Base-by-base conservation (phyloP, 225 moss, liverwort and hornwort species). In the Bryum argenteum region DNA sequence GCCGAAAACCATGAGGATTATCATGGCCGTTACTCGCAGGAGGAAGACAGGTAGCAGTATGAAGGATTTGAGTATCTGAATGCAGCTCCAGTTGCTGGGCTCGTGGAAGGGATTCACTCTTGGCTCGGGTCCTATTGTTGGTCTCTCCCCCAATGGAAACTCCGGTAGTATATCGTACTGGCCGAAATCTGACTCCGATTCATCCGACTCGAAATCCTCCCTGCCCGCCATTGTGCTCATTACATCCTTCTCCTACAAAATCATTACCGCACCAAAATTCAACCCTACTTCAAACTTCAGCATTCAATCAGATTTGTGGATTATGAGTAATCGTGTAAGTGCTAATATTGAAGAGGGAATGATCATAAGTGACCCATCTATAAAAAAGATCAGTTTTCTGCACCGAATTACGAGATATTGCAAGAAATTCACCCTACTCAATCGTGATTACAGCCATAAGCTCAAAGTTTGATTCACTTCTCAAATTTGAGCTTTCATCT, bases 21-120 rank as follows among this genome's bases (percentile, higher is more conserved):
- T n/a, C 75, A 89, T 73, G 59, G 23, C n/a, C 37, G 26, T 37
- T 20, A 86, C 26, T 37, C 89, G 89, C 10, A 86, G 0, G n/a
- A 89, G 4, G 24, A 89, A 71, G 45, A 89, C n/a, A 12, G 89
- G 89, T n/a, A 79, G 28, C 18, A 89, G 78, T 14, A 86, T 3
- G 21, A 81, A 9, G 62, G 83, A 74, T 17, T 89, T 89, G 61
- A 86, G 21, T 52, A 75, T 45, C 50, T 89, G 85, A 26, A 63
- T 7, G 43, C 4, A 11, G 56, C 76, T 86, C 76, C 79, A 79
- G 5, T 74, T 79, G 71, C 44, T 76, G 9, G 79, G 26, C 26
- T 83, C 86, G 17, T 85, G 85, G 52, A 89, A 89, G 12, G 89
- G 89, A 55, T 86, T 89, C 40, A 86, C 79, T 0, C 47, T n/a